Evolutionary conservation across 768 basidiomycete species (phyloP), one percentile per base, ranked within the genome.

Genomic region (Xerocomus brunneocitrinus): DNA sequence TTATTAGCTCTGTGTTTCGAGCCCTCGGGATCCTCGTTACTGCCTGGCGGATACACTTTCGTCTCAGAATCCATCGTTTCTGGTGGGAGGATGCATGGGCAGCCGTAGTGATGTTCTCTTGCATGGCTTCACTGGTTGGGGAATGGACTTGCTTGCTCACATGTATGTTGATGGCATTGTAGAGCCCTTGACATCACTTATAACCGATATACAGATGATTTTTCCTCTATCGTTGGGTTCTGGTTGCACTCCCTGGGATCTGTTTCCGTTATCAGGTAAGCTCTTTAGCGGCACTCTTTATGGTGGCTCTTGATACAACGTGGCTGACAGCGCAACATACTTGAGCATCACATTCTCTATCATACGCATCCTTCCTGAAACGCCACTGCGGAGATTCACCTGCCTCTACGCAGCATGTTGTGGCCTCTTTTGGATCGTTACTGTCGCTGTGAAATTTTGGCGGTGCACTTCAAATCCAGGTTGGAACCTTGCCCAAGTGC

Each of bases 271-370:
- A n/a, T 58, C 30, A 35, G 36, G 54, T 52, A 28, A 31, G 19
- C 50, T 42, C 28, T 31, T 31, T 31, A 28, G 27, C 16, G 25
- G 34, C 9, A 8, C 40, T n/a, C n/a, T 42, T n/a, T 19, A 19
- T 19, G 19, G 40, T 42, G 27, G 44, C 22, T 12, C 19, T 28
- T 53, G 31, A 55, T 25, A 14, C 10, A 42, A 25, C 13, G 7
- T 22, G 24, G 5, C 40, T 12, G 19, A 42, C 30, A 56, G 55
- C 31, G 34, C 55, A 36, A 19, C 45, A 1, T 53, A 55, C 7
- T 6, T 62, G 41, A 62, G 62, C 50, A 50, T 62, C 28, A 22
- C 59, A 31, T 54, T 53, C 25, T 63, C 62, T 13, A 47, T 63
- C 28, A 52, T 42, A 48, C 60, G 60, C 10, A 43, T 63, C 38